Conservation (phyloP, 192 early-diverging fungal genomes). For the Jimgerdemannia flammicorona region DNA sequence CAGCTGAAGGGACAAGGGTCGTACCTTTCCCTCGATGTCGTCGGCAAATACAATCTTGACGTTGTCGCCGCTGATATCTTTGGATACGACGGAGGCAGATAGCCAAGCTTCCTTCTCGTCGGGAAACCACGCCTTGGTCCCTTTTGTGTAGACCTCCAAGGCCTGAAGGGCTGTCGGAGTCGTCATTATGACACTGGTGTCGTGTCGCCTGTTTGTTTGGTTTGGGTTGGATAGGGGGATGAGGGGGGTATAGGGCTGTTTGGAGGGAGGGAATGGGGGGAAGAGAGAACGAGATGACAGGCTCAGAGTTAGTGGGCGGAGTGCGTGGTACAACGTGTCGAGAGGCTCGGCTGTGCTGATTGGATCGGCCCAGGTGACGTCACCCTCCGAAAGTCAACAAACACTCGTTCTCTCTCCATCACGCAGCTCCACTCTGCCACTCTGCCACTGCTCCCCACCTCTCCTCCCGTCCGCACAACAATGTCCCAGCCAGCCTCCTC, state of each 20-base stretch:
- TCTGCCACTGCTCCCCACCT: not conserved
- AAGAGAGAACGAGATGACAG: not conserved
- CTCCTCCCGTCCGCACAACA: not conserved
- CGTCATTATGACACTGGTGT: slow-evolving; percentile 5
- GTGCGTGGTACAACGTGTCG: not conserved
- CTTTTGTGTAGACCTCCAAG: slow-evolving; percentile 67
- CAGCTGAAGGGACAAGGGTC: not conserved
- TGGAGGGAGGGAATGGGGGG: not conserved
- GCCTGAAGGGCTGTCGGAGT: slow-evolving; percentile 22
- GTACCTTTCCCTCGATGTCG: slow-evolving; percentile 53
- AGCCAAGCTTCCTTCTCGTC: slow-evolving; percentile 86
- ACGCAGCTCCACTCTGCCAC: not conserved
- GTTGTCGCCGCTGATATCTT: slow-evolving; percentile 49
- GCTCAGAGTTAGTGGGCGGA: not conserved
- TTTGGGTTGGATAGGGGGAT: slow-evolving; percentile 4
- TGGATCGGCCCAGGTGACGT: not conserved
- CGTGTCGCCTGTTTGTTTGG: not conserved
- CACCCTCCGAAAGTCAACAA: not conserved
- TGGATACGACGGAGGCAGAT: slow-evolving; percentile 57
- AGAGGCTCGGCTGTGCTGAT: not conserved
- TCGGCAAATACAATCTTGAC: slow-evolving; percentile 61
- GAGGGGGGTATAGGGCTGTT: not conserved
- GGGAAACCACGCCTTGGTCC: slow-evolving; percentile 84
- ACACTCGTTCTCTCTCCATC: not conserved
- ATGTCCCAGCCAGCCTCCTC: not conserved